phyloP scores from a whole-genome alignment of 768 basidiomycete genomes.

The Rhodotorula babjevae region DNA sequence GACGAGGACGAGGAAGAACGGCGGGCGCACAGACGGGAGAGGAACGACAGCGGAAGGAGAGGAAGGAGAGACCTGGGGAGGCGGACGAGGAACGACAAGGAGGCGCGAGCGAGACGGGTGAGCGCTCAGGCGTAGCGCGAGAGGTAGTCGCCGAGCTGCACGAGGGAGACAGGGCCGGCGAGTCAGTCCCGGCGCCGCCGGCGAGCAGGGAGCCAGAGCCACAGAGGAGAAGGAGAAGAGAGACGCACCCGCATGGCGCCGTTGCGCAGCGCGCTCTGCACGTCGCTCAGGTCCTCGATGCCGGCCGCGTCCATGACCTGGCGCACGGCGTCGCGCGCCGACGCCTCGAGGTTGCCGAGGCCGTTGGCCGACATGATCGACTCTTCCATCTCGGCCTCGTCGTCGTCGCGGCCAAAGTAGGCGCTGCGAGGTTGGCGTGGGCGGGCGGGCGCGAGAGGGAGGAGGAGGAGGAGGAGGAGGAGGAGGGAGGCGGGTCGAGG shows the following conservation, averaged over 20 bases:
- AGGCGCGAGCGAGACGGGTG: too few relatives aligned
- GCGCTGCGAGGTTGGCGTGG: conserved; percentile 50
- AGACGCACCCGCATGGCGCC: conserved; percentile 73
- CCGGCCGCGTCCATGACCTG: conserved; percentile 55
- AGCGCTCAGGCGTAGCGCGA: conserved; percentile 25
- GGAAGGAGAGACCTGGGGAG: background rate
- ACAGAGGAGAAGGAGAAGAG: background rate
- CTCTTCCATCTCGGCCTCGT: conserved; percentile 49
- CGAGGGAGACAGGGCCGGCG: background rate
- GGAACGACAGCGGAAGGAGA: background rate
- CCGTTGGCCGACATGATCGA: conserved; percentile 54
- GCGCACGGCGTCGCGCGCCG: conserved; percentile 70
- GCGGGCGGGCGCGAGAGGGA: too few relatives aligned
- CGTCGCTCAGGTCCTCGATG: conserved; percentile 55
- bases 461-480: too few relatives aligned
- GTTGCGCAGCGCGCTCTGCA: conserved; percentile 72
- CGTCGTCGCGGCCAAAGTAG: conserved; percentile 81
- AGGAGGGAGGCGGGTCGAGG: background rate
- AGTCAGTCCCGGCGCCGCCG: too few relatives aligned
- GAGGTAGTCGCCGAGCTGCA: conserved; percentile 29
- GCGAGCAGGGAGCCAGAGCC: too few relatives aligned
- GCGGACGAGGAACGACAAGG: background rate
- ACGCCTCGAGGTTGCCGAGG: conserved; percentile 58
- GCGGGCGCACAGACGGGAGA: background rate
- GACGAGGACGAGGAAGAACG: background rate